A percentile compares a stretch with the other conserved stretches of the same genome.
Evolutionary conservation across 1,284 basidiomycete species (phyloP).

Genomic region (Ceratobasidium sp.): DNA sequence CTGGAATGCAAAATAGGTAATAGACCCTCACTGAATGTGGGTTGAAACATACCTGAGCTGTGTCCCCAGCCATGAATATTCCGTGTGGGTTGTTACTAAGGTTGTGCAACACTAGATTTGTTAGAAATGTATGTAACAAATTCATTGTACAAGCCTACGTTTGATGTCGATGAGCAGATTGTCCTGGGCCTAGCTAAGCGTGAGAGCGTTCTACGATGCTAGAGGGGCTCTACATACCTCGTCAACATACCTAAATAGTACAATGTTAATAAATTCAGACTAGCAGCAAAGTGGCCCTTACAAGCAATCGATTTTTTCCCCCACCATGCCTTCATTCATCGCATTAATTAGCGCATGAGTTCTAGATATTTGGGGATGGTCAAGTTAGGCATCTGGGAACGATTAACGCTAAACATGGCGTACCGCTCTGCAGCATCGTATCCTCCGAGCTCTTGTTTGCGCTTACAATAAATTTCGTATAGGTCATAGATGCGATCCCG

Average conservation of each 20-base stretch:
- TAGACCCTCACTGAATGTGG: too few relatives aligned
- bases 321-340: not conserved
- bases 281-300: constrained; percentile 32
- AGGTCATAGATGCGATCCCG: constrained; percentile 67
- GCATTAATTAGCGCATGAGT: constrained; percentile 12
- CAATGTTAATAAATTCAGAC: constrained; percentile 58
- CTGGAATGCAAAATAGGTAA: constrained; percentile 32
- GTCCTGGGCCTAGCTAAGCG: constrained; percentile 54
- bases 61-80: constrained; percentile 82
- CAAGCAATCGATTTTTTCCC: constrained; percentile 22
- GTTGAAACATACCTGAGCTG: constrained; percentile 63
- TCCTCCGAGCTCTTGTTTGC: constrained; percentile 62
- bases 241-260: constrained; percentile 75
- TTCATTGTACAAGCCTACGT: constrained; percentile 1
- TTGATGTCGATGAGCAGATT: constrained; percentile 42
- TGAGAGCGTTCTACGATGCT: constrained; percentile 51
- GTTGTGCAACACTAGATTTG: constrained; percentile 66
- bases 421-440: constrained; percentile 75
- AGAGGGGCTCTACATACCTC: constrained; percentile 61
- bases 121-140: not conserved
- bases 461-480: constrained; percentile 67
- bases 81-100: constrained; percentile 61
- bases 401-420: constrained; percentile 15
- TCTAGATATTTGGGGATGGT: constrained; percentile 4
- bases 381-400: not conserved